phyloP scores from a whole-genome alignment of 805 yeast species.

The Starmerella potacharoeniae region DNA sequence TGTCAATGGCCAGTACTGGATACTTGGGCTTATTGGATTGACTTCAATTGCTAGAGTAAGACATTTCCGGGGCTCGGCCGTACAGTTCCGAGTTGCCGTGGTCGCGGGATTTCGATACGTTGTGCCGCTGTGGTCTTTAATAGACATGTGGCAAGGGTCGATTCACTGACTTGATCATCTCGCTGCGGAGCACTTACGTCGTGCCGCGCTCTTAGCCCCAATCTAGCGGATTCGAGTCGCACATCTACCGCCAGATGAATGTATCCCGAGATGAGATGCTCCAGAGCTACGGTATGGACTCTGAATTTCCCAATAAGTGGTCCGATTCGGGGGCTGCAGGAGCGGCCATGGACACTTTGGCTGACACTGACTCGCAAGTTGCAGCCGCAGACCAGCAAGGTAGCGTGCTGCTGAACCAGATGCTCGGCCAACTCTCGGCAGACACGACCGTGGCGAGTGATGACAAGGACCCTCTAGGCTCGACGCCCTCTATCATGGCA shows the following conservation, averaged over 20 bases:
- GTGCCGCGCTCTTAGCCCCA: too few relatives aligned
- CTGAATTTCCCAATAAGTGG: conserved; percentile 20
- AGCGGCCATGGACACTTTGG: conserved; percentile 13
- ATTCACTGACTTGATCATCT: too few relatives aligned
- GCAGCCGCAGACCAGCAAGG: conserved; percentile 7
- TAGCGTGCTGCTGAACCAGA: conserved; percentile 24
- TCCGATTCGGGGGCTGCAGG: conserved; percentile 11
- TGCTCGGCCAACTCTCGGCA: conserved; percentile 19
- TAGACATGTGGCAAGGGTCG: too few relatives aligned
- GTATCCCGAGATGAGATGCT: conserved; percentile 13
- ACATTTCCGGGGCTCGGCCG: too few relatives aligned
- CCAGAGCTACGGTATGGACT: conserved; percentile 18
- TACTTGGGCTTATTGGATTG: too few relatives aligned
- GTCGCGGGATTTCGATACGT: too few relatives aligned
- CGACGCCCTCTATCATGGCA: conserved; percentile 36
- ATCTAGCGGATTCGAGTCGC: too few relatives aligned
- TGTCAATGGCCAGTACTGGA: too few relatives aligned
- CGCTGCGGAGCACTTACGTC: too few relatives aligned
- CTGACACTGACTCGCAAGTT: conserved; percentile 1
- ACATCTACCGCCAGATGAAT: not conserved
- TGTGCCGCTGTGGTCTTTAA: too few relatives aligned
- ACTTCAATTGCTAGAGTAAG: too few relatives aligned
- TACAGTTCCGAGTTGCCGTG: too few relatives aligned
- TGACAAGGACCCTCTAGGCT: conserved; percentile 48
- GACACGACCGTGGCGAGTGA: conserved; percentile 21